Evolutionary conservation across 2,329 filamentous ascomycete species (phyloP).

Genomic region (Lecanicillium sp.): DNA sequence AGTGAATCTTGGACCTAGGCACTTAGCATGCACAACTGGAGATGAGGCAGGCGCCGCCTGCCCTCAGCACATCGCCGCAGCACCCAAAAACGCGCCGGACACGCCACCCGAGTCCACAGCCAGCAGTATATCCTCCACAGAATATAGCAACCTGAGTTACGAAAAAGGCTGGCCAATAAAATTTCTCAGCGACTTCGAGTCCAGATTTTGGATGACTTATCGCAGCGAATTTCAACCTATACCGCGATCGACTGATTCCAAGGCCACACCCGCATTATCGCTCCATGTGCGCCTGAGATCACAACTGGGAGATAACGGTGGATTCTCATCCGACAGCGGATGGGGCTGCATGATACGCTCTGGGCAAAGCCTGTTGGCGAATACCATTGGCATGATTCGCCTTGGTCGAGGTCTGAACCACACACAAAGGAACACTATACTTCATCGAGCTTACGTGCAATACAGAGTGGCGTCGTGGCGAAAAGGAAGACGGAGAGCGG

Average conservation of each 20-base stretch:
- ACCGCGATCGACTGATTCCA: conserved; percentile 66
- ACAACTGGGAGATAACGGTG: conserved; percentile 67
- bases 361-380: conserved; percentile 87
- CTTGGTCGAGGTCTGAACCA: conserved; percentile 65
- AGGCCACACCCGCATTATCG: conserved; percentile 64
- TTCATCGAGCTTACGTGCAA: neutral
- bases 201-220: conserved; percentile 94
- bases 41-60: neutral
- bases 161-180: conserved; percentile 68
- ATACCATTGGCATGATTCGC: conserved; percentile 64
- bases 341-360: conserved; percentile 99
- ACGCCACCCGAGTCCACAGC: conserved; percentile 41
- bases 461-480: conserved; percentile 66
- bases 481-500: conserved; percentile 52
- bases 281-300: conserved; percentile 78
- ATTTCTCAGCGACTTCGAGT: conserved; percentile 90
- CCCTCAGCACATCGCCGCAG: neutral
- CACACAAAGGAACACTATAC: neutral
- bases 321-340: conserved; percentile 87
- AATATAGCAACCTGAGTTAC: conserved; percentile 35
- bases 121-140: conserved; percentile 43
- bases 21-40: conserved; percentile 3
- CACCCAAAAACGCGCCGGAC: conserved; percentile 25
- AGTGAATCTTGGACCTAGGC: conserved; percentile 1
- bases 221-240: conserved; percentile 80